phyloP scores from a whole-genome alignment of 2,329 filamentous ascomycete species.

The Colletotrichum siamense region DNA sequence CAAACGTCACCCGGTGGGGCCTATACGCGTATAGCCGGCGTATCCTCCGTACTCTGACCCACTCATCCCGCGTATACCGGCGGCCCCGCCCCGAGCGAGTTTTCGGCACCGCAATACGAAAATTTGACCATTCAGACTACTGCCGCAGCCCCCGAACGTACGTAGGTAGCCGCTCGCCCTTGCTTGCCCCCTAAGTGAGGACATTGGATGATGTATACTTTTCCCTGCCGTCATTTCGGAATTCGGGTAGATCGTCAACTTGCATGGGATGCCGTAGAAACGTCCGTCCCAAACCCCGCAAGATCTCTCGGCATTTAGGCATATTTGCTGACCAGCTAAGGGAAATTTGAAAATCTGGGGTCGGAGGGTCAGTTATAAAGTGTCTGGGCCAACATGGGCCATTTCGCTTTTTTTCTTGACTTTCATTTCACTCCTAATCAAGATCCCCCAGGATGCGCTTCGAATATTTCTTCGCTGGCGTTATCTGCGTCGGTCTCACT shows the following conservation, averaged over 20 bases:
- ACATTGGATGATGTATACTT: not conserved
- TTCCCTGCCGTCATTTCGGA: not conserved
- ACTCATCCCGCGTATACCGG: not conserved
- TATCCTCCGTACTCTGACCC: not conserved
- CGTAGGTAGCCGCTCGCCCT: not conserved
- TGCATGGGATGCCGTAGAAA: not conserved
- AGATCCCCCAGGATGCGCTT: not conserved
- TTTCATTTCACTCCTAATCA: not conserved
- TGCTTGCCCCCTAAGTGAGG: accelerated
- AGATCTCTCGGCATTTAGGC: not conserved
- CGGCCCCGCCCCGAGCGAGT: not conserved
- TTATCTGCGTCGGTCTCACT: not conserved
- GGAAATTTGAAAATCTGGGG: not conserved
- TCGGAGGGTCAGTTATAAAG: not conserved
- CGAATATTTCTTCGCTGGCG: not conserved
- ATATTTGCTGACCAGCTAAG: not conserved
- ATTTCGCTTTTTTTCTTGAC: not conserved
- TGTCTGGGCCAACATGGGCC: accelerated
- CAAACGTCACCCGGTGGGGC: not conserved
- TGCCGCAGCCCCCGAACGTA: not conserved
- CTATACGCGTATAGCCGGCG: not conserved
- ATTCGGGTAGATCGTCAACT: not conserved
- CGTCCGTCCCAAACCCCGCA: not conserved
- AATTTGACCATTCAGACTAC: not conserved
- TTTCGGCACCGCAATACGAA: not conserved